phyloP scores from a whole-genome alignment of 129 eudicot species.

The Centrapalus pauciflorus region DNA sequence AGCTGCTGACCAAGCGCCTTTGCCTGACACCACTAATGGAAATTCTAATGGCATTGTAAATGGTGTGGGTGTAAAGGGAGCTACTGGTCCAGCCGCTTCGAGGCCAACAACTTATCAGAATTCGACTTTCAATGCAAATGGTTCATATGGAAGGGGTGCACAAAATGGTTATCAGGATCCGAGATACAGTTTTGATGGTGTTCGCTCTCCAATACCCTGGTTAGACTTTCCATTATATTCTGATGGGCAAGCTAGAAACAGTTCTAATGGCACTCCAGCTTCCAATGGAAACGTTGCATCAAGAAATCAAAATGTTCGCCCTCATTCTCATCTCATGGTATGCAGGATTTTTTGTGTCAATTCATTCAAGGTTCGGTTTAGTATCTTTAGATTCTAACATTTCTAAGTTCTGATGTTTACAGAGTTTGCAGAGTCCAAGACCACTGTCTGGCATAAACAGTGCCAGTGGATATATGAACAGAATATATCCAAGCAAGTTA shows the following conservation, averaged over 20 bases:
- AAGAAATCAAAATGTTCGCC: conserved; percentile 39
- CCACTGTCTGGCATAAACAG: conserved; percentile 44
- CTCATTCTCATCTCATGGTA: conserved; percentile 46
- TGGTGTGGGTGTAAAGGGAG: conserved; percentile 46
- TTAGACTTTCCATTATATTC: conserved; percentile 33
- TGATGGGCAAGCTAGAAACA: conserved; percentile 31
- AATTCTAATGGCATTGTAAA: conserved; percentile 39
- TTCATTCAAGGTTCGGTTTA: not conserved
- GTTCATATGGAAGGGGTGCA: conserved; percentile 38
- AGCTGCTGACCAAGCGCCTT: conserved; percentile 42
- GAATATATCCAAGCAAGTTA: conserved; percentile 50
- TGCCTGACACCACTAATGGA: conserved; percentile 46
- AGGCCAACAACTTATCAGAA: conserved; percentile 43
- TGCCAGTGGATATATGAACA: conserved; percentile 43
- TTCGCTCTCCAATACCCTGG: conserved; percentile 49
- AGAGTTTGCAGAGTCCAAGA: conserved; percentile 48
- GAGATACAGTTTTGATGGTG: conserved; percentile 40
- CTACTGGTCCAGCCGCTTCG: conserved; percentile 28
- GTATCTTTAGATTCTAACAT: not conserved
- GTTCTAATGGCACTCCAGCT: conserved; percentile 3
- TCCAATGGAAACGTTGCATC: conserved; percentile 31
- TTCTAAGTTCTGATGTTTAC: not conserved
- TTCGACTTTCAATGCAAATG: conserved; percentile 30
- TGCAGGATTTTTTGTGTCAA: not conserved
- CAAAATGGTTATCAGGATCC: conserved; percentile 45